Evolutionary conservation across 2,329 filamentous ascomycete species (phyloP).

Genomic region (Pleomassaria siparia): DNA sequence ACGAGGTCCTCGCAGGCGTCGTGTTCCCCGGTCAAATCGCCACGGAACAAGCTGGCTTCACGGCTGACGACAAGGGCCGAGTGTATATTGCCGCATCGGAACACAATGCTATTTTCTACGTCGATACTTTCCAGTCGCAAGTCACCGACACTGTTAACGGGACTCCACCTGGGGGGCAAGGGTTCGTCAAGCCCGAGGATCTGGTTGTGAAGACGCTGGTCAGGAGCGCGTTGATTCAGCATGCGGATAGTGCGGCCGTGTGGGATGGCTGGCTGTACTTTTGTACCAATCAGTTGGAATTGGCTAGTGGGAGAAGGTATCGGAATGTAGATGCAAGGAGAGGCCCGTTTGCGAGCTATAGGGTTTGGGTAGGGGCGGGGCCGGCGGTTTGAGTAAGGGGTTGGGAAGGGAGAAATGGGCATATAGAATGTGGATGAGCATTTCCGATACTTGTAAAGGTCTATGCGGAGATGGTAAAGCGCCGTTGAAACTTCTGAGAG

Average conservation of each 20-base stretch:
- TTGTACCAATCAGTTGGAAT: slow-evolving; percentile 45
- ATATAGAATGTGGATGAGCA: background rate
- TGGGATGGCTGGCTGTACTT: slow-evolving; percentile 48
- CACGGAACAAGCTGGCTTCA: slow-evolving; percentile 47
- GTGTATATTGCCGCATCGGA: slow-evolving; percentile 47
- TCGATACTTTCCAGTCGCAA: slow-evolving; percentile 41
- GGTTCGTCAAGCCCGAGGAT: slow-evolving; percentile 36
- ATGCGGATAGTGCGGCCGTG: slow-evolving; percentile 46
- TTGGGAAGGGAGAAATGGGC: background rate
- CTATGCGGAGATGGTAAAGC: too few relatives aligned
- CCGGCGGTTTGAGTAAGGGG: slow-evolving; percentile 35
- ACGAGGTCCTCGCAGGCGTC: slow-evolving; percentile 40
- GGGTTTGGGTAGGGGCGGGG: slow-evolving; percentile 40
- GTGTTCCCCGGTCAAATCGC: slow-evolving; percentile 44
- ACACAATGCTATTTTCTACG: slow-evolving; percentile 50
- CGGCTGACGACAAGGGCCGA: slow-evolving; percentile 45
- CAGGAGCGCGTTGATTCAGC: slow-evolving; percentile 45
- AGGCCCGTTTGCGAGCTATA: slow-evolving; percentile 42
- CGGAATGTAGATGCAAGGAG: slow-evolving; percentile 41
- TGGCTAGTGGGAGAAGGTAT: slow-evolving; percentile 42
- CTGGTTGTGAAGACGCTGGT: slow-evolving; percentile 47
- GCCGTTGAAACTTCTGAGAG: too few relatives aligned
- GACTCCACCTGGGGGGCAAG: slow-evolving; percentile 31
- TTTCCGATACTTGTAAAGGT: too few relatives aligned
- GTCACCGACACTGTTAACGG: slow-evolving; percentile 41